These are phyloP conservation scores for Alternaria viburni DNA, from an alignment of 2,329 filamentous ascomycete genomes.

Conservation along the genomic window DNA sequence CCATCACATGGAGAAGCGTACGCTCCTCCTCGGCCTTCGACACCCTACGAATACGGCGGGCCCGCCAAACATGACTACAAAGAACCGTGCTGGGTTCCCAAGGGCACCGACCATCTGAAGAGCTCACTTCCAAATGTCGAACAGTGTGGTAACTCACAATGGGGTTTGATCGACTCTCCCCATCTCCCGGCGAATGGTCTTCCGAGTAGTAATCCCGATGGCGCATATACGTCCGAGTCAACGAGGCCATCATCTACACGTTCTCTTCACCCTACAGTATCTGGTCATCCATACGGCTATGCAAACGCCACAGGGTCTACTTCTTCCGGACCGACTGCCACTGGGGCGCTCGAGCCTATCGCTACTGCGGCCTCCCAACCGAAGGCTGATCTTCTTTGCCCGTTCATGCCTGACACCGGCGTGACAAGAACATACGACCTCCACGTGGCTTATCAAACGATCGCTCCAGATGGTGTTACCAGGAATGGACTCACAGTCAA, in stretches of 20 bases:
- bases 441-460: conserved; percentile 34
- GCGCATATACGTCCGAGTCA: not conserved
- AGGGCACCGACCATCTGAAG: conserved; percentile 24
- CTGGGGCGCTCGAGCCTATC: not conserved
- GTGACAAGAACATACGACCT: conserved; percentile 41
- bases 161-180: conserved; percentile 37
- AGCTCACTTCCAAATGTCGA: conserved; percentile 27
- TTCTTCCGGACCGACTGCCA: not conserved
- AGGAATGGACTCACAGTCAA: conserved; percentile 38
- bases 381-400: conserved; percentile 19
- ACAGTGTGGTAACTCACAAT: conserved; percentile 38
- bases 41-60: conserved; percentile 34
- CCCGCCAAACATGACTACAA: conserved; percentile 23
- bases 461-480: conserved; percentile 38
- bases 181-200: conserved; percentile 30
- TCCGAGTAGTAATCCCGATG: conserved; percentile 13
- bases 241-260: not conserved
- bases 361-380: conserved; percentile 10
- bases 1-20: conserved; percentile 27
- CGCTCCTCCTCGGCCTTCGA: conserved; percentile 23
- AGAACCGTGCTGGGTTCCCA: conserved; percentile 37
- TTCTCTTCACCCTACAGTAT: conserved; percentile 14
- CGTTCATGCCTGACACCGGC: conserved; percentile 41
- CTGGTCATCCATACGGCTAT: conserved; percentile 9
- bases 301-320: conserved; percentile 11